Evolutionary conservation across 768 basidiomycete species (phyloP).

Genomic region (Naganishia randhawae): DNA sequence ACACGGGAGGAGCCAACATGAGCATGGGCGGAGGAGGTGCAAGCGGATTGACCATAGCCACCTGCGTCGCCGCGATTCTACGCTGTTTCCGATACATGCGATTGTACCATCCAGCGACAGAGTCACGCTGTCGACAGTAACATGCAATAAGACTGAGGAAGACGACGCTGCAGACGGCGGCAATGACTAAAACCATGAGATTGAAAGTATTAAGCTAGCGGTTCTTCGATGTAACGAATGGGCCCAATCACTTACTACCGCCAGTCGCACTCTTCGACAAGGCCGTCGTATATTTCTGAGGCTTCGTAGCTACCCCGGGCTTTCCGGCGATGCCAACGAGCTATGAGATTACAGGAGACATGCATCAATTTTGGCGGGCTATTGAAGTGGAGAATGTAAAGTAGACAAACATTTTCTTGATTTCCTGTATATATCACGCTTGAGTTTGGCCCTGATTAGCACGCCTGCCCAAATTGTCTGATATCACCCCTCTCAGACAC

Average conservation of each 20-base stretch:
- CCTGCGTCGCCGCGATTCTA: conserved; percentile 30
- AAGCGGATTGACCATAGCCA: conserved; percentile 36
- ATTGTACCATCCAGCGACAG: conserved; percentile 45
- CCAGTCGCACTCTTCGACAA: conserved; percentile 28
- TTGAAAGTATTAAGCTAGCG: not conserved
- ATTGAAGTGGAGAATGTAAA: not conserved
- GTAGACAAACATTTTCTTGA: not conserved
- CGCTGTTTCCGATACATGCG: conserved; percentile 42
- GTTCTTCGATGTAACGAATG: not conserved
- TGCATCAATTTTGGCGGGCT: not conserved
- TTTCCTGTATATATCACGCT: not conserved
- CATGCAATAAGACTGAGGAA: conserved; percentile 74
- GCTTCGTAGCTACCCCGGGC: conserved; percentile 39
- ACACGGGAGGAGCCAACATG: conserved; percentile 23
- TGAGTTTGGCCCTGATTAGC: conserved; percentile 14
- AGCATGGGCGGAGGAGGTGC: conserved; percentile 28
- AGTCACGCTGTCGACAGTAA: conserved; percentile 53
- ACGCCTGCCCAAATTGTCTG: conserved; percentile 31
- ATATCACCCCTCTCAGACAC: conserved; percentile 12
- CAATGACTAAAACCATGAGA: conserved; percentile 59
- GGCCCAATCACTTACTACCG: conserved; percentile 35
- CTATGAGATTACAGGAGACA: not conserved
- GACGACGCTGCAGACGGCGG: conserved; percentile 68
- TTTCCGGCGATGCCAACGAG: conserved; percentile 47
- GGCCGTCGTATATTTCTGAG: conserved; percentile 31